Evolutionary conservation across 441 rosid species (phyloP), one percentile per base, ranked within the genome.

Genomic region (Breynia disticha): DNA sequence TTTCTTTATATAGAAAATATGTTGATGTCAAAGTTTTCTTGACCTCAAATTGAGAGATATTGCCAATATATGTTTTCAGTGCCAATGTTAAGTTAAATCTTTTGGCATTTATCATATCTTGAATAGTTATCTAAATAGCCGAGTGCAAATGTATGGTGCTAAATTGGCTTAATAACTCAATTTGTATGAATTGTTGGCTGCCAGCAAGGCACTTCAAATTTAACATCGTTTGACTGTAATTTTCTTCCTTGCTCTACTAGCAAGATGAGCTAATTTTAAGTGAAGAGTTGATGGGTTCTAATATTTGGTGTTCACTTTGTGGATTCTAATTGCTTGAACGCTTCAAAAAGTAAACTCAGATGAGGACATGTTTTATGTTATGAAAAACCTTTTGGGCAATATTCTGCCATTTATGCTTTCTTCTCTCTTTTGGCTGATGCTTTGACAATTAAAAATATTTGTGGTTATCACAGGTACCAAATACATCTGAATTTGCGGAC

Each of bases 401-500:
- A 17, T 46, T 28, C 51, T 28, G 35, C 8, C 9, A 41, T 45
- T 6, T 24, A 32, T 22, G 7, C 5, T 19, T 21, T 7, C n/a
- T 16, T 16, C 56, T 45, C 42, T 59, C 18, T 37, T 45, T 41
- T 17, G 50, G 52, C 18, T 42, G 51, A 61, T 22, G 51, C 49
- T 19, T 47, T 48, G 16, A 49, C 20, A 4, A 28, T 28, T 28
- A 9, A 28, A 9, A 52, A 51, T 54, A 24, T 19, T 54, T 11
- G 15, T 49, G 41, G 45, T 55, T 61, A 50, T 64, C 57, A 35
- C 71, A 93, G 99, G 99, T 93, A 45, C 97, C 99, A 16, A 93
- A 93, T 71, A 93, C 90, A 67, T 57, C 69, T 72, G 97, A 93
- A 69, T 93, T 93, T 80, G 97, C 97, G 57, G 96, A 81, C 43